Base-by-base conservation (phyloP, 179 eudicot species). In the Nepenthes alata region DNA sequence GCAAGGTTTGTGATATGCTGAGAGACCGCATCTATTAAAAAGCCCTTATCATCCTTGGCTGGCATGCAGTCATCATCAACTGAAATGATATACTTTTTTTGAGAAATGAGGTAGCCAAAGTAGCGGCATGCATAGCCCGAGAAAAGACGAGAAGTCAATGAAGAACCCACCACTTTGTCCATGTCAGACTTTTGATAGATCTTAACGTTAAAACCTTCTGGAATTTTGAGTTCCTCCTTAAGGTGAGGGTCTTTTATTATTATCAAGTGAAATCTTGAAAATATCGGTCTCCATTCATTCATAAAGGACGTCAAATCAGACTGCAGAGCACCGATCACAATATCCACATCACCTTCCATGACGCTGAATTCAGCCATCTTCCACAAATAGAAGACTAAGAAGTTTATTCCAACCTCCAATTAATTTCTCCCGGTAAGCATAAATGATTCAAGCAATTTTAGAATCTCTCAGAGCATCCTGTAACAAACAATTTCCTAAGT, bases 41-140 rank as follows among this genome's bases (percentile, higher is more conserved):
- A 50, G 10, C 95, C 97, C 41, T 83, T 83, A 39, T 78, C 78
- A 45, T 90, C 87, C 72, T 71, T 90, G 53, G 97, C 96, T 11
- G 99, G 99, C 56, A 77, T 36, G 69, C 99, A 94, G 72, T 90
- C 97, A 70, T 87, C 97, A 60, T 94, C 99, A 50, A 94, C 70
- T 48, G 99, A 90, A 66, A 94, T 69, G 11, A 94, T 66, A 48
- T 87, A 94, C 75, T 90, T 94, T 67, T 79, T 94, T 11, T 71
- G 77, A 2, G 97, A 94, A 53, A 94, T 66, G 37, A 94, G 86
- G 72, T 83, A 94, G 61, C 99, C 99, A 67, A 85, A 94, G 72
- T 87, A 87, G 12, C 99, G 85, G 72, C 97, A 93, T 4, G 94
- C 77, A 68, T 85, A 90, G 55, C 98, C 99, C 53, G 91, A 81